Conservation (phyloP, 371 early-diverging fungal species). For the Catenaria anguillulae region DNA sequence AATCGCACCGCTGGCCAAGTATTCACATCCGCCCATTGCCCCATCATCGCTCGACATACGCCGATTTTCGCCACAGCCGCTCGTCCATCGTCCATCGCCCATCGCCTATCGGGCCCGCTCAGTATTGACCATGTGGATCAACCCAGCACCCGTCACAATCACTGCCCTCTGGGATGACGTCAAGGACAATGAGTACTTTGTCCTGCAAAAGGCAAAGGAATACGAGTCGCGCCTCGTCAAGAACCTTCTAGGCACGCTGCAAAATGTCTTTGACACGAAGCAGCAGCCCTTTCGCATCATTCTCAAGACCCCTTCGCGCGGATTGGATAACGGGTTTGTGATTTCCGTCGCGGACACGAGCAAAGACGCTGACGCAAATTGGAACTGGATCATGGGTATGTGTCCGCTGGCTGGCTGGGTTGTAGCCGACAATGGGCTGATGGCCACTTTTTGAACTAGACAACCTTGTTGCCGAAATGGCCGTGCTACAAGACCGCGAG, state of each 20-base stretch:
- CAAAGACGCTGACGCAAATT: slow-evolving; percentile 65
- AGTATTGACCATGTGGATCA: slow-evolving; percentile 19
- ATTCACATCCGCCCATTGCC: no score
- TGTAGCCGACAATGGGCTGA: not conserved
- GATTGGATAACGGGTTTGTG: slow-evolving; percentile 31
- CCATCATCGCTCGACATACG: no score
- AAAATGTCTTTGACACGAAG: slow-evolving; percentile 69
- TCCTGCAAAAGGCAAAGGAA: slow-evolving; percentile 24
- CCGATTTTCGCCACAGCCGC: no score
- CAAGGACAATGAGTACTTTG: slow-evolving; percentile 23
- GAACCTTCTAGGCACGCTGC: slow-evolving; percentile 27
- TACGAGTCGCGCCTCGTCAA: slow-evolving; percentile 20
- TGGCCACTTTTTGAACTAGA: slow-evolving; percentile 24
- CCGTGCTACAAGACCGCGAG: slow-evolving; percentile 51
- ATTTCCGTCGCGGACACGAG: slow-evolving; percentile 63
- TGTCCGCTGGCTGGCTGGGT: not conserved
- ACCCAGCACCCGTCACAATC: slow-evolving; percentile 13
- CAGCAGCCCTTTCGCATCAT: slow-evolving; percentile 84
- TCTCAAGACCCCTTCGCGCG: slow-evolving; percentile 42
- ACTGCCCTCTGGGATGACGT: slow-evolving; percentile 23
- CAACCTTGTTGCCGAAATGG: slow-evolving; percentile 48
- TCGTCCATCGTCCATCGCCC: no score
- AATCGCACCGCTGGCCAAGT: no score
- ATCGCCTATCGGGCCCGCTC: no score
- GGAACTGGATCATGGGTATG: slow-evolving; percentile 71